phyloP scores from a whole-genome alignment of 2,329 filamentous ascomycete genomes.

The Xylaria sp. region DNA sequence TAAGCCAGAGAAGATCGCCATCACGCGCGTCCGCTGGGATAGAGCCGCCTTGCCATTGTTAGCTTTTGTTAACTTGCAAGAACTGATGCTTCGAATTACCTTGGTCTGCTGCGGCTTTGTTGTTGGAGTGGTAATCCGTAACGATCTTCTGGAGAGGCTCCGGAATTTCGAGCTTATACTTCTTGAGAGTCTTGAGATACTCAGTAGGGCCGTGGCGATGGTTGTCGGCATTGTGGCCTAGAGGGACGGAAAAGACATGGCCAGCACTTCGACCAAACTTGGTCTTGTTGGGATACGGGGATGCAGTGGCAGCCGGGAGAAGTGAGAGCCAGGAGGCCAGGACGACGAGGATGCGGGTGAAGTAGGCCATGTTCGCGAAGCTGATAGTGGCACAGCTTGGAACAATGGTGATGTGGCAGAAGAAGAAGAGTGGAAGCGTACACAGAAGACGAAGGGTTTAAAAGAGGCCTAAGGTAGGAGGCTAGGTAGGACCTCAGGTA shows the following conservation, averaged over 20 bases:
- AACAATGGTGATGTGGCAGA: not conserved
- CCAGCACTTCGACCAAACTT: slow-evolving; percentile 9
- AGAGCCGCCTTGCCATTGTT: slow-evolving; percentile 35
- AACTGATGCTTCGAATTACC: slow-evolving; percentile 11
- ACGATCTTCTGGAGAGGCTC: slow-evolving; percentile 33
- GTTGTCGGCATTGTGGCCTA: slow-evolving; percentile 28
- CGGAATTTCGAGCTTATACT: slow-evolving; percentile 38
- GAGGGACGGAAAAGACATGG: slow-evolving; percentile 31
- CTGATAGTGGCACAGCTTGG: slow-evolving; percentile 1
- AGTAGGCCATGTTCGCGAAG: slow-evolving; percentile 23
- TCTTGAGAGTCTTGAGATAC: slow-evolving; percentile 36
- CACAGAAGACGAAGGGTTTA: not conserved
- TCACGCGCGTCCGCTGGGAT: slow-evolving; percentile 42
- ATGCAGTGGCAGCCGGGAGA: slow-evolving; percentile 18
- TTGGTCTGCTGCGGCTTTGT: slow-evolving; percentile 19
- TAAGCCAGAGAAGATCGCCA: slow-evolving; percentile 48
- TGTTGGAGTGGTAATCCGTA: slow-evolving; percentile 26
- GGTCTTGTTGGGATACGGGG: slow-evolving; percentile 4
- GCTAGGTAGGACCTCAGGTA: not conserved
- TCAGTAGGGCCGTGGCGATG: slow-evolving; percentile 36
- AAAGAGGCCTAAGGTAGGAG: not conserved
- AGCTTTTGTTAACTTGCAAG: slow-evolving; percentile 4
- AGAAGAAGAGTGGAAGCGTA: not conserved
- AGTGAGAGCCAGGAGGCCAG: slow-evolving; percentile 27
- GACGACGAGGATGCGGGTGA: slow-evolving; percentile 20